A percentile compares a stretch with the other conserved stretches of the same genome.
These are phyloP conservation scores for Zea mays DNA, from an alignment of 176 grass and related monocot genomes.

Conservation along the genomic window DNA sequence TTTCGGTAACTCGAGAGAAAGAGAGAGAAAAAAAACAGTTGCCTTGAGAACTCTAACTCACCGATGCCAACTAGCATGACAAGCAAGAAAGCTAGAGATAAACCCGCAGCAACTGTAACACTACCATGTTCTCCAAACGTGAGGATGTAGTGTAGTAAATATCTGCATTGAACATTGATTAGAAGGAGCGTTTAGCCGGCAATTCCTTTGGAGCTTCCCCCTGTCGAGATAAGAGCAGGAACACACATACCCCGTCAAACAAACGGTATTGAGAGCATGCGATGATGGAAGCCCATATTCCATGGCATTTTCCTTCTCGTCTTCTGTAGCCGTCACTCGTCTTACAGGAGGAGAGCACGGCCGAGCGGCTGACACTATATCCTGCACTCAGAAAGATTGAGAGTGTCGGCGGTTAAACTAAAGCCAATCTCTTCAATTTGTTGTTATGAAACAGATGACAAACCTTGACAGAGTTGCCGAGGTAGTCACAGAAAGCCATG, in stretches of 20 bases:
- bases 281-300: conserved; percentile 97
- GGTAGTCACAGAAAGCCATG: conserved; percentile 92
- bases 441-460: conserved; percentile 10
- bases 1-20: neutral
- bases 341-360: conserved; percentile 90
- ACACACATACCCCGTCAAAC: conserved; percentile 68
- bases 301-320: conserved; percentile 97
- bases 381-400: conserved; percentile 47
- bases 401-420: conserved; percentile 12
- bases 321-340: conserved; percentile 74
- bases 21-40: neutral
- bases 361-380: conserved; percentile 78
- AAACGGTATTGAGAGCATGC: conserved; percentile 86
- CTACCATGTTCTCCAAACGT: conserved; percentile 33
- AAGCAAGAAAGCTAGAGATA: conserved; percentile 56
- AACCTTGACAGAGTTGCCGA: conserved; percentile 95
- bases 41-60: conserved; percentile 35
- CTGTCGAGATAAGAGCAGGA: conserved; percentile 14
- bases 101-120: conserved; percentile 34
- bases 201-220: neutral
- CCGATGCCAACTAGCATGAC: conserved; percentile 65
- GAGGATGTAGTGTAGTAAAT: conserved; percentile 76
- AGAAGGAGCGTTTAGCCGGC: conserved; percentile 6
- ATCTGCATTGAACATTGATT: conserved; percentile 49
- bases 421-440: neutral